A percentile compares a stretch with the other conserved stretches of the same genome.
phyloP scores from a whole-genome alignment of 2,329 filamentous ascomycete species.

The Pseudopyricularia javanii region DNA sequence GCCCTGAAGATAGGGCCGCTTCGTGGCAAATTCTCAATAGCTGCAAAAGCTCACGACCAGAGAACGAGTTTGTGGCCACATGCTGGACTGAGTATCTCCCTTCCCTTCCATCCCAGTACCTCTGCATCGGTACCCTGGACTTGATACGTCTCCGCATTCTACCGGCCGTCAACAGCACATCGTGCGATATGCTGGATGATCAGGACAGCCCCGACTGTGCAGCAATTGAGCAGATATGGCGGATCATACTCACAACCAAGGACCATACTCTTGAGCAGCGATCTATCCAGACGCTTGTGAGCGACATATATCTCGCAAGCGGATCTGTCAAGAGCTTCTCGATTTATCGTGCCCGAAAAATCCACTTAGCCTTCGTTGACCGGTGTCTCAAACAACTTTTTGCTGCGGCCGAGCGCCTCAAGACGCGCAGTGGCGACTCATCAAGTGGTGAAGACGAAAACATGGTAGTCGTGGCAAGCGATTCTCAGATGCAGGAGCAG shows the following conservation, averaged over 20 bases:
- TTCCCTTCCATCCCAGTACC: slow-evolving; percentile 40
- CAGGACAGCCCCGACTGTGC: slow-evolving; percentile 37
- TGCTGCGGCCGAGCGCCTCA: slow-evolving; percentile 46
- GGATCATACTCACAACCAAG: slow-evolving; percentile 60
- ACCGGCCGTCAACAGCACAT: slow-evolving; percentile 29
- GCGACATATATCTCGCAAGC: slow-evolving; percentile 54
- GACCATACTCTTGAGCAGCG: slow-evolving; percentile 51
- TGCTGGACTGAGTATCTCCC: slow-evolving; percentile 48
- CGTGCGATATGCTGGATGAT: slow-evolving; percentile 31
- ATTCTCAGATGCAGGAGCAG: slow-evolving; percentile 36
- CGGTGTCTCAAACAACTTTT: slow-evolving; percentile 62
- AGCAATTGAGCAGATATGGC: slow-evolving; percentile 67
- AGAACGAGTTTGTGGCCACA: slow-evolving; percentile 41
- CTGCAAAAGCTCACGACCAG: slow-evolving; percentile 24
- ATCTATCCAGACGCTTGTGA: slow-evolving; percentile 59
- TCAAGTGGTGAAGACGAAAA: slow-evolving; percentile 34
- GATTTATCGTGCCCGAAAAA: slow-evolving; percentile 34
- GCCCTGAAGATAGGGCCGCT: slow-evolving; percentile 45
- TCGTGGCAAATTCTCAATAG: slow-evolving; percentile 58
- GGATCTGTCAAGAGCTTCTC: slow-evolving; percentile 35
- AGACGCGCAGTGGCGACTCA: slow-evolving; percentile 28
- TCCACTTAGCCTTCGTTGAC: slow-evolving; percentile 60
- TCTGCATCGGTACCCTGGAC: slow-evolving; percentile 48
- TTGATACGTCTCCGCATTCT: slow-evolving; percentile 45
- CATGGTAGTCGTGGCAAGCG: slow-evolving; percentile 37